Conservation (phyloP, 345 rosid genomes). For the Gossypium herbaceum region DNA sequence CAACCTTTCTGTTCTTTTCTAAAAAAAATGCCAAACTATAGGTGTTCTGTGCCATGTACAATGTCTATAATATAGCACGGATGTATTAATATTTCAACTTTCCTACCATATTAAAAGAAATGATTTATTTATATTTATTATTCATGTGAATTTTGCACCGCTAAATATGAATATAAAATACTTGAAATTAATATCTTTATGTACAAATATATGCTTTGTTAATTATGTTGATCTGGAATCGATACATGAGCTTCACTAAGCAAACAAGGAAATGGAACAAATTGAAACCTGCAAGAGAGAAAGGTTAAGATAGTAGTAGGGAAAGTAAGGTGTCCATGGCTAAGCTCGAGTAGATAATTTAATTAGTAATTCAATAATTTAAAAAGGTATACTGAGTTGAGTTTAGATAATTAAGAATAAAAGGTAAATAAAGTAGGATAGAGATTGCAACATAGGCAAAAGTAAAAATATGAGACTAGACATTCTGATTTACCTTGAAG, state of each 20-base stretch:
- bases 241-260: background rate
- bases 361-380: too few relatives aligned
- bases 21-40: background rate
- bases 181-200: too few relatives aligned
- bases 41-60: too few relatives aligned
- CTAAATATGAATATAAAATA: background rate
- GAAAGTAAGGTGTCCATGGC: too few relatives aligned
- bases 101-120: too few relatives aligned
- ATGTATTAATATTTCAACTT: too few relatives aligned
- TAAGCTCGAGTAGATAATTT: too few relatives aligned
- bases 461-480: too few relatives aligned
- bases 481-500: constrained; percentile 3
- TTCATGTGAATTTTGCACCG: too few relatives aligned
- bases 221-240: background rate
- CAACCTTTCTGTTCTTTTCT: background rate
- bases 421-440: background rate
- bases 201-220: background rate
- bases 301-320: background rate
- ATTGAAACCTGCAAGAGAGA: background rate
- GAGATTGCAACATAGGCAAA: background rate
- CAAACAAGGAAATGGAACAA: background rate
- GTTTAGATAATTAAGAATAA: background rate
- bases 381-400: too few relatives aligned
- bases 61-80: too few relatives aligned
- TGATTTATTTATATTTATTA: too few relatives aligned